These are phyloP conservation scores for Gymnopilus junonius DNA, from an alignment of 768 basidiomycete species.

Conservation along the genomic window DNA sequence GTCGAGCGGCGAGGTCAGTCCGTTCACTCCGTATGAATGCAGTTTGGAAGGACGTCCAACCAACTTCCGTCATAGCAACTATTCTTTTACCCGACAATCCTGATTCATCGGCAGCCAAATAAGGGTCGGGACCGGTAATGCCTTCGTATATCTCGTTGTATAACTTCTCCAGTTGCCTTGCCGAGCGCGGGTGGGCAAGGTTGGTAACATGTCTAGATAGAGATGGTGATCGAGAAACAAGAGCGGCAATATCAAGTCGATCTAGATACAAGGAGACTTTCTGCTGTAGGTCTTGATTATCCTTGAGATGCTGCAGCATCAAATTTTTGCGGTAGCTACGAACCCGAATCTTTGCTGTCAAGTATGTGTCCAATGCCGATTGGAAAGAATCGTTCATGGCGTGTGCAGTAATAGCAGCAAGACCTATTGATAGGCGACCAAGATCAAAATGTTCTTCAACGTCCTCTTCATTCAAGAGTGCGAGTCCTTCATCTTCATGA, in stretches of 20 bases:
- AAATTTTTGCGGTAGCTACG: constrained; percentile 34
- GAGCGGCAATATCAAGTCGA: constrained; percentile 53
- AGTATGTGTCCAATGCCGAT: constrained; percentile 51
- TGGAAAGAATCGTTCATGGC: constrained; percentile 62
- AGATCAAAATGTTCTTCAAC: constrained; percentile 20
- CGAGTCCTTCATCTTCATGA: constrained; percentile 7
- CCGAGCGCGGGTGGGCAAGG: constrained; percentile 40
- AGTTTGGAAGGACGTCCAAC: constrained; percentile 69
- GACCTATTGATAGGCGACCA: constrained; percentile 45
- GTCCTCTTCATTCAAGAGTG: constrained; percentile 17
- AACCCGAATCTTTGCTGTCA: constrained; percentile 43
- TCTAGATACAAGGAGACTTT: constrained; percentile 50
- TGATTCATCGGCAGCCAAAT: constrained; percentile 50
- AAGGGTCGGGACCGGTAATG: constrained; percentile 54
- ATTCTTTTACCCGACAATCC: constrained; percentile 35
- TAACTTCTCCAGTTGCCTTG: constrained; percentile 42
- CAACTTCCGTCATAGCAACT: constrained; percentile 52
- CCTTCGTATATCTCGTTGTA: constrained; percentile 58
- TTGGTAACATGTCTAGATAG: constrained; percentile 55
- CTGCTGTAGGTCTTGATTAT: constrained; percentile 37
- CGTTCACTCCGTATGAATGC: constrained; percentile 63
- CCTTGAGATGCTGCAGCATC: constrained; percentile 43
- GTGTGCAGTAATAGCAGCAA: constrained; percentile 62
- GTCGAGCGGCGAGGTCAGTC: constrained; percentile 57
- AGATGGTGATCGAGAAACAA: constrained; percentile 52